Evolutionary conservation across 2,329 filamentous ascomycete species (phyloP).

Genomic region (Aspergillus aculeatinus): DNA sequence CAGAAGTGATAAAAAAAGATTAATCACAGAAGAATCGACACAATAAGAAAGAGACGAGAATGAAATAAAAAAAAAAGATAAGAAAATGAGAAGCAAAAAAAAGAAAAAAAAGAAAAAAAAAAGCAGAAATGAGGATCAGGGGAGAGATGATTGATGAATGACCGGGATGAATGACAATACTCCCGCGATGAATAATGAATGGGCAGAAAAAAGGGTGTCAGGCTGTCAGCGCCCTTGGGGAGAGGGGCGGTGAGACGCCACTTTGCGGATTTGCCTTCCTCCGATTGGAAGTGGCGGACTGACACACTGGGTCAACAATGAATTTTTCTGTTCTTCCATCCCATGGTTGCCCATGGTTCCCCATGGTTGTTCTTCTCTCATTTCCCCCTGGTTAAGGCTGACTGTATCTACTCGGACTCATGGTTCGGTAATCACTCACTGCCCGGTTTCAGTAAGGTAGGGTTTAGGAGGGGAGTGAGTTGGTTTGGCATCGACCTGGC

Average conservation of each 20-base stretch:
- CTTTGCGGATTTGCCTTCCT: conserved; percentile 8
- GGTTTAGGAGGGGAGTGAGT: background rate
- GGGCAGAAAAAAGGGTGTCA: conserved; percentile 2
- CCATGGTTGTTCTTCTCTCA: background rate
- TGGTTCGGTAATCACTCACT: background rate
- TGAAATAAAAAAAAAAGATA: conserved; percentile 3
- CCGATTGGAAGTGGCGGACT: conserved; percentile 5
- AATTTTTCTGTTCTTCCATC: background rate
- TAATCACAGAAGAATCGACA: conserved; percentile 6
- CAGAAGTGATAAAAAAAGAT: conserved; percentile 16
- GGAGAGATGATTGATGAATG: background rate
- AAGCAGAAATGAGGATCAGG: background rate
- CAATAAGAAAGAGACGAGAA: conserved; percentile 8
- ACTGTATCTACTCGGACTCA: background rate
- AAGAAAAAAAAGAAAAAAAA: conserved; percentile 1
- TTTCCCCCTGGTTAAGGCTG: background rate
- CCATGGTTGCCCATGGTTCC: background rate
- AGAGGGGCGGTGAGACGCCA: conserved; percentile 2
- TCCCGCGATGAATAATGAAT: background rate
- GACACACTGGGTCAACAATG: background rate
- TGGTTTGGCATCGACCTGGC: conserved; percentile 1
- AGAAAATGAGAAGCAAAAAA: conserved; percentile 3
- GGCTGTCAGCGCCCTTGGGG: background rate
- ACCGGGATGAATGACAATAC: background rate
- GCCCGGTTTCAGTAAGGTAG: background rate